Evolutionary conservation across 2,329 filamentous ascomycete species (phyloP), one percentile per base, ranked within the genome.

Genomic region (Penicillium sp.): DNA sequence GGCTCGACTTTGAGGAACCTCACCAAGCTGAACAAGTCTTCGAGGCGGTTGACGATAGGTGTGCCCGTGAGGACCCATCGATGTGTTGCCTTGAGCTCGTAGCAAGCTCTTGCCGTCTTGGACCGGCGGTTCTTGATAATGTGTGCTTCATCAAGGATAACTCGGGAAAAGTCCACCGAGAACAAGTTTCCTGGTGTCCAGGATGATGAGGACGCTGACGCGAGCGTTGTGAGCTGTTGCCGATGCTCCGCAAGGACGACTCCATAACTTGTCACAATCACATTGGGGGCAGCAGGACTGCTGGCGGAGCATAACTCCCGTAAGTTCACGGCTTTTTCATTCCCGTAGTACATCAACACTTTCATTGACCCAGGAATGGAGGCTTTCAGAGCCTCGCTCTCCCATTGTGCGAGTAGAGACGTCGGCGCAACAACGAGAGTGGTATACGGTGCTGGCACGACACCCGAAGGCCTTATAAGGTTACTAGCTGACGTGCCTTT

Each of bases 361-460:
- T 90, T 96, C 75, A 98, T 79, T 0, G 91, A 91, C 2, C 93
- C 93, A 11, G 90, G 85, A 65, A 90, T 89, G 0, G 94, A 98
- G 0, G 95, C 93, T 71, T 94, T 96, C 69, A 93, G 88, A 0
- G 93, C 92, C 80, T 99, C 95, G 71, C 92, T 96, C 69, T 97
- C 91, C 95, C 95, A 99, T 75, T 99, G 95, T 0, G 94, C 87
- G n/a, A 99, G 84, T 2, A 99, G 82, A 9, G 95, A 98, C 88
- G 97, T 98, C 1, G 95, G 95, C 0, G 95, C 95, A n/a, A 99
- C 86, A 0, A 99, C 94, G 3, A 99, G 81, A 0, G 95, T 99
- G 0, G 95, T 98, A 72, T 90, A 91, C 0, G 93, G 93, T 1
- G 93, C 95, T 57, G 84, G 76, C 51, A 90, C 83, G 3, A 92